Evolutionary conservation across 305 asterid species (phyloP).

Genomic region (Euphrasia arctica): DNA sequence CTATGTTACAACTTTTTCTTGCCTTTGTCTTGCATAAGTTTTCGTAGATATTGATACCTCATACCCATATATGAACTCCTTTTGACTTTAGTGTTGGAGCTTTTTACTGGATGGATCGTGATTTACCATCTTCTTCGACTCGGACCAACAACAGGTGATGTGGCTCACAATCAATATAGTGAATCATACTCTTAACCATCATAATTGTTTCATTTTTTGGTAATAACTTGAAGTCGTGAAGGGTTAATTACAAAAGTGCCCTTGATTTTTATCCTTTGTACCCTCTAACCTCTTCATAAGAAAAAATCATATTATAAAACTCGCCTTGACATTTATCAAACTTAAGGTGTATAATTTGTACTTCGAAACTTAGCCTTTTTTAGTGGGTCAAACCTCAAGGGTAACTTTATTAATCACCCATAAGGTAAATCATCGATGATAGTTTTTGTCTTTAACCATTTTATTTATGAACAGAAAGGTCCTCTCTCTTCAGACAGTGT

Average conservation of each 20-base stretch:
- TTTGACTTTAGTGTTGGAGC: constrained; percentile 69
- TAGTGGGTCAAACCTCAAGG: neutral
- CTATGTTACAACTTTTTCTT: neutral
- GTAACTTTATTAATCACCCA: neutral
- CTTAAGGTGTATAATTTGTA: too few relatives aligned
- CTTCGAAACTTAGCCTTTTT: neutral
- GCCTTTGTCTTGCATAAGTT: neutral
- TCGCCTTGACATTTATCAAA: too few relatives aligned
- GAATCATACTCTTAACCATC: constrained; percentile 2
- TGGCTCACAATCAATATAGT: constrained; percentile 8
- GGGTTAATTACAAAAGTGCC: neutral
- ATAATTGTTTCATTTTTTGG: neutral
- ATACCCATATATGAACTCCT: constrained; percentile 19
- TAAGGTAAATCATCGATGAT: neutral
- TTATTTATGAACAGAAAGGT: constrained; percentile 50
- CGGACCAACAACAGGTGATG: constrained; percentile 58
- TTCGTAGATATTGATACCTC: neutral
- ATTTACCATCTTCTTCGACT: constrained; percentile 50
- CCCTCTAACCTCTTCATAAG: too few relatives aligned
- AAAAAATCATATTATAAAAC: too few relatives aligned
- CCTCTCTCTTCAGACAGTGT: constrained; percentile 71
- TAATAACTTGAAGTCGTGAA: neutral
- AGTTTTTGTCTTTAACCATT: constrained; percentile 18
- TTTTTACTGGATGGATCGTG: constrained; percentile 94
- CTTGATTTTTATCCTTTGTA: neutral